These are phyloP conservation scores for Phylloporus sp. DNA, from an alignment of 768 basidiomycete genomes.

Conservation along the genomic window DNA sequence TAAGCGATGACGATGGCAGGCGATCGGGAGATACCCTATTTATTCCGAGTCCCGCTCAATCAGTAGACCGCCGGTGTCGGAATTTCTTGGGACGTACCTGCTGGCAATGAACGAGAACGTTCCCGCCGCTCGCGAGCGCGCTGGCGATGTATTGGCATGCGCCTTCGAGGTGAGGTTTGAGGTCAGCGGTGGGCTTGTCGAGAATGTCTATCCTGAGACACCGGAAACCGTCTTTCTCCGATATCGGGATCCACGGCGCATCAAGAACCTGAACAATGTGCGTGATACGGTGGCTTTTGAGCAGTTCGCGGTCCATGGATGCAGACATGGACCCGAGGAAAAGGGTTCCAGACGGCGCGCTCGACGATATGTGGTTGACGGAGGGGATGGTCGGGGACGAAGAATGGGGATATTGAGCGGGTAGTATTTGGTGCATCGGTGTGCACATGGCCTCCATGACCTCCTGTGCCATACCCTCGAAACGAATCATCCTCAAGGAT, in stretches of 20 bases:
- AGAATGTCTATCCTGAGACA: slow-evolving; percentile 65
- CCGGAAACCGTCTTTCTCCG: slow-evolving; percentile 41
- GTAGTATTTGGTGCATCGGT: slow-evolving; percentile 73
- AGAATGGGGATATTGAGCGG: slow-evolving; percentile 26
- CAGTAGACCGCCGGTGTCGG: neutral
- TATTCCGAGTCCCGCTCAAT: neutral
- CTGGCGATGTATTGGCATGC: slow-evolving; percentile 64
- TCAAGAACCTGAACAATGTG: slow-evolving; percentile 67
- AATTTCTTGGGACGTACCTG: slow-evolving; percentile 54
- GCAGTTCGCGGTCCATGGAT: slow-evolving; percentile 49
- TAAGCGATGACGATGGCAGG: slow-evolving; percentile 76
- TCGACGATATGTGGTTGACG: slow-evolving; percentile 8
- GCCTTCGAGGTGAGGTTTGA: slow-evolving; percentile 62
- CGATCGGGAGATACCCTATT: slow-evolving; percentile 74
- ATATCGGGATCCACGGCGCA: slow-evolving; percentile 54
- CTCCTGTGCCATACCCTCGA: slow-evolving; percentile 68
- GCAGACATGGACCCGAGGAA: slow-evolving; percentile 67
- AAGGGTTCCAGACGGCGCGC: slow-evolving; percentile 43
- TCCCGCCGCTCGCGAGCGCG: slow-evolving; percentile 53
- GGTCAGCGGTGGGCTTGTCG: slow-evolving; percentile 56
- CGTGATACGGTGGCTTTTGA: slow-evolving; percentile 45
- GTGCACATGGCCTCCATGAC: slow-evolving; percentile 83
- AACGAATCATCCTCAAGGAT: slow-evolving; percentile 59
- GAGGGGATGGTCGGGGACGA: slow-evolving; percentile 18
- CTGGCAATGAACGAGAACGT: slow-evolving; percentile 76